Conservation (phyloP, 2,329 filamentous ascomycete genomes). For the Colletotrichum lindemuthianum region DNA sequence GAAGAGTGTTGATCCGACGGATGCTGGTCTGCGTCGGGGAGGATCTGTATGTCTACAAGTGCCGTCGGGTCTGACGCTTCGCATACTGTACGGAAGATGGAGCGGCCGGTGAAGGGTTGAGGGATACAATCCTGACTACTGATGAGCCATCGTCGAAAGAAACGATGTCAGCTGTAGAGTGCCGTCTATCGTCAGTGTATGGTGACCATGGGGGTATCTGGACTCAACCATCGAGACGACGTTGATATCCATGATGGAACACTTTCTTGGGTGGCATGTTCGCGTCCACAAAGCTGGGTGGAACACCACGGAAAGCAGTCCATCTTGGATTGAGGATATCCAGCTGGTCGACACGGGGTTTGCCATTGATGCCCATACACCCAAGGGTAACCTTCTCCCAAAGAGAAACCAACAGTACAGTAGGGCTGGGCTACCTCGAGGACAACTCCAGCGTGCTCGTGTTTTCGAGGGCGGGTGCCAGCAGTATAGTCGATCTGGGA, state of each 20-base stretch:
- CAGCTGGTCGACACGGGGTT: conserved; percentile 36
- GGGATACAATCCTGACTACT: conserved; percentile 49
- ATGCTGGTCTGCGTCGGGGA: conserved; percentile 38
- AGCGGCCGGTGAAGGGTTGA: conserved; percentile 50
- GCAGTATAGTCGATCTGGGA: conserved; percentile 25
- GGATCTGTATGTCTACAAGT: conserved; percentile 50
- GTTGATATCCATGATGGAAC: conserved; percentile 9
- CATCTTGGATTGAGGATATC: conserved; percentile 19
- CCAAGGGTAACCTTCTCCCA: not conserved
- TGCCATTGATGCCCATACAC: conserved; percentile 25
- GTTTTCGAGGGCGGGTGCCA: conserved; percentile 24
- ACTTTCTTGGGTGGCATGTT: conserved; percentile 31
- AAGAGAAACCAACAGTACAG: not conserved
- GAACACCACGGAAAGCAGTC: not conserved
- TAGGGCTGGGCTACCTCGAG: not conserved
- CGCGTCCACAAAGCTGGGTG: conserved; percentile 30
- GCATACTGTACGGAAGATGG: conserved; percentile 51
- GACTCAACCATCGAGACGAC: conserved; percentile 32
- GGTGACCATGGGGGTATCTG: conserved; percentile 34
- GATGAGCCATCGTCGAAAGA: conserved; percentile 48
- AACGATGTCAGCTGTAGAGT: not conserved
- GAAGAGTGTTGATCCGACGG: not conserved
- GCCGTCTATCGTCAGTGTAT: conserved; percentile 27
- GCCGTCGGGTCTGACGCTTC: conserved; percentile 42
- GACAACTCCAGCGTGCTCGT: conserved; percentile 3